phyloP scores from a whole-genome alignment of 2,329 filamentous ascomycete species.

The Volutella citrinella region DNA sequence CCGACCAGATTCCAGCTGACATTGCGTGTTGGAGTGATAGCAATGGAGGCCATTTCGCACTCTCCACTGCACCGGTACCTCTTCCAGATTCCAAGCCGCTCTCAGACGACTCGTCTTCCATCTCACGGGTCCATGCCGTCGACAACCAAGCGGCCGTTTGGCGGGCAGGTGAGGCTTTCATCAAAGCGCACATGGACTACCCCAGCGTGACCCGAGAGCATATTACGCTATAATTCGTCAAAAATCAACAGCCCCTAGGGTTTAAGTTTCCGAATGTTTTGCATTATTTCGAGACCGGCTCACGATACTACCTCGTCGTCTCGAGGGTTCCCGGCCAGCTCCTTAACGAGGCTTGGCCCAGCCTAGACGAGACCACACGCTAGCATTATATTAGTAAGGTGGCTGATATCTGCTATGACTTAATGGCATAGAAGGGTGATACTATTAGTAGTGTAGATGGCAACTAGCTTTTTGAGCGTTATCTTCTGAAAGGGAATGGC shows the following conservation, averaged over 20 bases:
- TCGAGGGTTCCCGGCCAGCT: slow-evolving; percentile 23
- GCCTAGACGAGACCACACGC: slow-evolving; percentile 19
- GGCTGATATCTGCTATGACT: slow-evolving; percentile 12
- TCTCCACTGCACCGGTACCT: slow-evolving; percentile 6
- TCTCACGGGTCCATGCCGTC: no score
- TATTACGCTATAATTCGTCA: slow-evolving; percentile 10
- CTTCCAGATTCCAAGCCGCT: slow-evolving; percentile 8
- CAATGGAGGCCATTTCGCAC: slow-evolving; percentile 8
- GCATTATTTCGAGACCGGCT: slow-evolving; percentile 18
- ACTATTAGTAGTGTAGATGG: slow-evolving; percentile 14
- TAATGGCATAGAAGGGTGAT: slow-evolving; percentile 8
- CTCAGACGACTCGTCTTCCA: slow-evolving; percentile 6
- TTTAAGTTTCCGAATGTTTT: slow-evolving; percentile 16
- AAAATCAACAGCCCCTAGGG: slow-evolving; percentile 6
- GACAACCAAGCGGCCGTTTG: slow-evolving; percentile 13
- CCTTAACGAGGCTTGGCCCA: slow-evolving; percentile 22
- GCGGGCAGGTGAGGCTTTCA: slow-evolving; percentile 17
- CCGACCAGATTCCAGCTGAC: slow-evolving; percentile 6
- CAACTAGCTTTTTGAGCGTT: no score
- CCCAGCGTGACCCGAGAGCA: slow-evolving; percentile 16
- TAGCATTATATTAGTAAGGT: slow-evolving; percentile 19
- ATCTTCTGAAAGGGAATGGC: no score
- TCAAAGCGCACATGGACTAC: slow-evolving; percentile 11
- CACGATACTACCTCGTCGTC: slow-evolving; percentile 24
- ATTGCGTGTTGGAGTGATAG: slow-evolving; percentile 8